Percentiles rank a stretch among this genome's conserved stretches.
These are phyloP conservation scores for Nidula microcarpa DNA, from an alignment of 768 basidiomycete genomes.

Conservation along the genomic window DNA sequence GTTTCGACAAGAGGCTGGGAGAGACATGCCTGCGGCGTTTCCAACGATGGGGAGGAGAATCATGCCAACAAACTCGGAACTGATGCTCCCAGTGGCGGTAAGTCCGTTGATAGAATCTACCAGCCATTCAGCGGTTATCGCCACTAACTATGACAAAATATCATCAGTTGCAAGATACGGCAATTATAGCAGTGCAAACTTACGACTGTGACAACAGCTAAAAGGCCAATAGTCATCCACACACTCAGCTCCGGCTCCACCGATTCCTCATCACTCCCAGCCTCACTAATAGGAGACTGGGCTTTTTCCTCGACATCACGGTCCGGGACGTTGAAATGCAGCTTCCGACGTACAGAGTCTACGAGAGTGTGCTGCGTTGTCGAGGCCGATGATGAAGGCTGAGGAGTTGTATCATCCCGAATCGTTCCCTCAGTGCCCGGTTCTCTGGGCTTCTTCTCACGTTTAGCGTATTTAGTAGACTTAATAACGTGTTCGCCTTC, in stretches of 20 bases:
- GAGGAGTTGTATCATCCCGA: neutral
- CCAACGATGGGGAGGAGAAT: constrained; percentile 88
- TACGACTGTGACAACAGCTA: constrained; percentile 64
- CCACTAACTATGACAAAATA: constrained; percentile 46
- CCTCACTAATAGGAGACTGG: neutral
- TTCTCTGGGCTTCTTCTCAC: constrained; percentile 9
- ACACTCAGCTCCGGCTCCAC: constrained; percentile 56
- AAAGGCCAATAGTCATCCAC: constrained; percentile 46
- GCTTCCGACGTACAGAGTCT: too few species aligned
- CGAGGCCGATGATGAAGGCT: too few species aligned
- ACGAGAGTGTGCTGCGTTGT: too few species aligned
- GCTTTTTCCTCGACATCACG: neutral
- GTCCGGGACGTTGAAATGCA: neutral
- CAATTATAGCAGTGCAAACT: constrained; percentile 24
- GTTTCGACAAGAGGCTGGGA: neutral
- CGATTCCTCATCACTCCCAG: constrained; percentile 35
- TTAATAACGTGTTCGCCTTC: constrained; percentile 30
- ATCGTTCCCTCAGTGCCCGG: neutral
- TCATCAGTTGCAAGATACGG: constrained; percentile 6
- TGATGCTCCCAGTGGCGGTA: constrained; percentile 51
- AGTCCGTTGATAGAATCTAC: constrained; percentile 82
- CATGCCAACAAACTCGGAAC: constrained; percentile 81
- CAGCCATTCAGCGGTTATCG: constrained; percentile 65
- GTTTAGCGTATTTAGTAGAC: constrained; percentile 28
- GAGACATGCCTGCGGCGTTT: constrained; percentile 67